Evolutionary conservation across 305 asterid species (phyloP), one percentile per base, ranked within the genome.

Genomic region (Lippia alba): DNA sequence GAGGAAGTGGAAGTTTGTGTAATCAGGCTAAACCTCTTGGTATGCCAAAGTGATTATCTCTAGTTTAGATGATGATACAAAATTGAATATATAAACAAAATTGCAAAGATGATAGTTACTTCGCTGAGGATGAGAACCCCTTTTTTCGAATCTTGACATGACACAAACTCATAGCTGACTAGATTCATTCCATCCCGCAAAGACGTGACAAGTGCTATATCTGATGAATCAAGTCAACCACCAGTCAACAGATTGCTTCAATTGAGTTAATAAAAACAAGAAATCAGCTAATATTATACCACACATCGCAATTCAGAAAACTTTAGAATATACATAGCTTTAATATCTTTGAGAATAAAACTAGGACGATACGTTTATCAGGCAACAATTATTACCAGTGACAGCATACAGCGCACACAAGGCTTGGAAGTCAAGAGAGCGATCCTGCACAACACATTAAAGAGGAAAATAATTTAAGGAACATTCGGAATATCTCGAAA

Each of bases 111-210:
- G 63, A 79, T 53, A 62, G 57, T 78, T 83, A 89, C 98, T 79
- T 92, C 98, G 8, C 98, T 93, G 76, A 91, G 97, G 78, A 93
- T 89, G 78, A 93, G 97, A 65, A 91, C 98, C 67, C 98, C 98
- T 75, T 76, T 90, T 76, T 83, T 93, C 46, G 92, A 81, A 72
- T 85, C 95, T 81, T 93, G 98, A 76, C 97, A 91, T 17, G 98
- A 95, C 79, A 93, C 98, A 76, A 86, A 93, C 88, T 93, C 98
- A 81, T 93, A 89, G 83, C 98, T 93, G 72, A 93, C 98, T 2
- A 93, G 98, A 80, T 93, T 93, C 98, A 93, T 93, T 75, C 98
- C 98, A 78, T 93, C 98, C 69, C 97, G 80, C 88, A 93, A 74
- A 63, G 98, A 92, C n/a, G 97, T 92, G 74, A 92, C 96, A 68